A percentile compares a stretch with the other conserved stretches of the same genome.
Conservation (phyloP, 2,329 filamentous ascomycete species). For the Cercospora canescens region DNA sequence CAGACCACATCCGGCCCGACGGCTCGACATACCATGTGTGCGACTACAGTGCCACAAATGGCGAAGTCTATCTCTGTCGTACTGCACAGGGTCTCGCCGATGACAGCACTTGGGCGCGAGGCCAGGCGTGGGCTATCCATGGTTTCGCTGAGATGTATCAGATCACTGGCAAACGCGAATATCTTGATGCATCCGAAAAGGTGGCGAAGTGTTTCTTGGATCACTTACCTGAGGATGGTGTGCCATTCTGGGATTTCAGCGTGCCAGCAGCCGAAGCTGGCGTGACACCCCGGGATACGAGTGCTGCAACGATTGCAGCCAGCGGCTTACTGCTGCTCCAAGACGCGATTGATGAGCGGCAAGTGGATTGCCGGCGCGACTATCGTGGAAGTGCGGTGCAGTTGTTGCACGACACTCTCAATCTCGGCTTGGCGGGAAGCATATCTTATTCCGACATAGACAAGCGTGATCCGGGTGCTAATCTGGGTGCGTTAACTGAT, state of each 20-base stretch:
- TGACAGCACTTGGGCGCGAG: conserved; percentile 23
- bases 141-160: conserved; percentile 23
- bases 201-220: conserved; percentile 20
- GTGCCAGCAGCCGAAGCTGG: conserved; percentile 9
- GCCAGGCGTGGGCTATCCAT: conserved; percentile 22
- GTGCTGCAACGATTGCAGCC: conserved; percentile 19
- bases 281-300: conserved; percentile 21
- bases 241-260: conserved; percentile 22
- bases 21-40: conserved; percentile 22
- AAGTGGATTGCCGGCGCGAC: neutral
- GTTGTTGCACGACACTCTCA: conserved; percentile 10
- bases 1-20: conserved; percentile 17
- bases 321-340: conserved; percentile 20
- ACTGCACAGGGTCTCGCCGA: conserved; percentile 23
- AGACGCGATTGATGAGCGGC: conserved; percentile 14
- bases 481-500: conserved; percentile 13
- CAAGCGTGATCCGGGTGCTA: neutral
- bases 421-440: conserved; percentile 17
- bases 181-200: conserved; percentile 12
- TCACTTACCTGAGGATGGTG: conserved; percentile 20
- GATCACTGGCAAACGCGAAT: conserved; percentile 8
- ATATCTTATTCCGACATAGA: conserved; percentile 16
- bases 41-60: conserved; percentile 17
- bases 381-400: conserved; percentile 14
- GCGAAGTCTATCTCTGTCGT: conserved; percentile 22